Conservation (phyloP, 257 asterid species). For the Ballota nigra region DNA sequence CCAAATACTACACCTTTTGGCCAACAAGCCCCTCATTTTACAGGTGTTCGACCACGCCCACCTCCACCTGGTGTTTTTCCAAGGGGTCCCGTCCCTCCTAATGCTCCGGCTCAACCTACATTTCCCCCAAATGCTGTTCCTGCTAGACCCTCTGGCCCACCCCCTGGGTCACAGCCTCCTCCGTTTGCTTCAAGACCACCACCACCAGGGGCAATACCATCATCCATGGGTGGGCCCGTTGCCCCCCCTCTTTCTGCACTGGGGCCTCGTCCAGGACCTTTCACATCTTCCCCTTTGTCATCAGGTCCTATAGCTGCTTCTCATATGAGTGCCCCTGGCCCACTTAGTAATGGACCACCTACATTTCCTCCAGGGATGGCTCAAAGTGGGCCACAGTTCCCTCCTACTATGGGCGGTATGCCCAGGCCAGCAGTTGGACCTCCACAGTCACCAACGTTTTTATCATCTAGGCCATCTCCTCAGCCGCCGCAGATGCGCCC, state of each 20-base stretch:
- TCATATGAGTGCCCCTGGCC: slow-evolving; percentile 36
- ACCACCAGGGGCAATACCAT: slow-evolving; percentile 65
- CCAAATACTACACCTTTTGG: slow-evolving; percentile 59
- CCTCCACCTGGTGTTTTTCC: slow-evolving; percentile 74
- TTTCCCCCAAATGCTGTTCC: slow-evolving; percentile 52
- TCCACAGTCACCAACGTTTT: slow-evolving; percentile 47
- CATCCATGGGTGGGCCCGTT: slow-evolving; percentile 51
- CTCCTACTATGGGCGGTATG: slow-evolving; percentile 55
- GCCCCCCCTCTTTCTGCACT: slow-evolving; percentile 41
- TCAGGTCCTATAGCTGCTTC: slow-evolving; percentile 53
- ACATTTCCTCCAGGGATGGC: slow-evolving; percentile 43
- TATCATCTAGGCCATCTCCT: slow-evolving; percentile 44
- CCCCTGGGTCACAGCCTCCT: slow-evolving; percentile 65
- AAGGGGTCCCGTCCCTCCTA: slow-evolving; percentile 56
- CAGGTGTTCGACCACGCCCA: slow-evolving; percentile 70
- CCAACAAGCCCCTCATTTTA: slow-evolving; percentile 71
- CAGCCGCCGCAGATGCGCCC: slow-evolving; percentile 66
- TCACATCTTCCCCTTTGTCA: slow-evolving; percentile 43
- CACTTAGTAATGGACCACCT: slow-evolving; percentile 72
- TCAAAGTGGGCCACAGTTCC: slow-evolving; percentile 59
- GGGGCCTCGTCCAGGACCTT: slow-evolving; percentile 66
- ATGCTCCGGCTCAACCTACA: slow-evolving; percentile 53
- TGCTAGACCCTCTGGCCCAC: slow-evolving; percentile 58
- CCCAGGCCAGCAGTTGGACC: slow-evolving; percentile 61
- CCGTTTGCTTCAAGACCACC: slow-evolving; percentile 76